Conservation (phyloP, 2,329 filamentous ascomycete species). For the Colletotrichum navitas region DNA sequence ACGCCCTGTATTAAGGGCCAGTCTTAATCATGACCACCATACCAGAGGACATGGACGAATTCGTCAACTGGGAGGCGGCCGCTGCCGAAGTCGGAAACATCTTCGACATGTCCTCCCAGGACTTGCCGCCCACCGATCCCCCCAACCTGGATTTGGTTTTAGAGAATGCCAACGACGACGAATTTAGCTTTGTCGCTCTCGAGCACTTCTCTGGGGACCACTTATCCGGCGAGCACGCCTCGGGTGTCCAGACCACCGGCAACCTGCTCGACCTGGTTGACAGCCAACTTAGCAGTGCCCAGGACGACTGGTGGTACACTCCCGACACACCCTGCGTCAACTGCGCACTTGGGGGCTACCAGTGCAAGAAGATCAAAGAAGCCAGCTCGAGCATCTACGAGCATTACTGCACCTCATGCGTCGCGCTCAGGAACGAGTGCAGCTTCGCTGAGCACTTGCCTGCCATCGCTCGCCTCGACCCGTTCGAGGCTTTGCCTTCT, state of each 20-base stretch:
- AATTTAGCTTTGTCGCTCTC: constrained; percentile 70
- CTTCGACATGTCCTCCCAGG: constrained; percentile 50
- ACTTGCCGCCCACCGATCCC: constrained; percentile 51
- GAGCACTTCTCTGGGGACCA: constrained; percentile 67
- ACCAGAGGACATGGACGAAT: constrained; percentile 68
- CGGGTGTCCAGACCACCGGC: constrained; percentile 42
- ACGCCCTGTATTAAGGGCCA: constrained; percentile 34
- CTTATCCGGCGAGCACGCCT: constrained; percentile 60
- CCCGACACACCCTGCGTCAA: constrained; percentile 64
- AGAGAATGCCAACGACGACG: constrained; percentile 68
- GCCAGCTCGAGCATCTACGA: constrained; percentile 63
- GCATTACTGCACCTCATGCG: constrained; percentile 73
- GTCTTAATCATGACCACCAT: constrained; percentile 51
- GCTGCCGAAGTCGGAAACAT: constrained; percentile 54
- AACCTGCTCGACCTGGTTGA: constrained; percentile 12
- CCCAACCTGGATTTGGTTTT: constrained; percentile 66
- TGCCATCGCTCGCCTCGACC: constrained; percentile 14
- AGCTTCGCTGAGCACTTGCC: constrained; percentile 59
- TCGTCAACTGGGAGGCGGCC: constrained; percentile 72
- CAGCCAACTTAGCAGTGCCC: constrained; percentile 10
- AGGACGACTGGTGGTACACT: constrained; percentile 56
- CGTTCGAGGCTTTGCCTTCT: constrained; percentile 46
- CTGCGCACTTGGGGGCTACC: constrained; percentile 65
- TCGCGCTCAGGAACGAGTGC: constrained; percentile 69
- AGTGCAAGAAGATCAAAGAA: constrained; percentile 72